phyloP scores from a whole-genome alignment of 306 rosid genomes.

The Sindora glabra region DNA sequence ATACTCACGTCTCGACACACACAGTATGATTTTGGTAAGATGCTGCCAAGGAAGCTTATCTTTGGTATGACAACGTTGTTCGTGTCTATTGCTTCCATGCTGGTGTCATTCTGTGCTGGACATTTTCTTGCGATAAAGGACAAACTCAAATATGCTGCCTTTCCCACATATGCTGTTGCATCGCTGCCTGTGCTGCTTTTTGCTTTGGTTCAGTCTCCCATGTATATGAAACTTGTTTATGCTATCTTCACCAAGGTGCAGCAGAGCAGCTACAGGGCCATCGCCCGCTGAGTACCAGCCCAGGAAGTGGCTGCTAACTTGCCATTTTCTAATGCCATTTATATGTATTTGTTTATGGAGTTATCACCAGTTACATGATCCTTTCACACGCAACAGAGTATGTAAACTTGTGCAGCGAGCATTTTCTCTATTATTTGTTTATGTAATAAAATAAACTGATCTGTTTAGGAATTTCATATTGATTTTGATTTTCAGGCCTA shows the following conservation, averaged over 20 bases:
- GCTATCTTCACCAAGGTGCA: conserved; percentile 32
- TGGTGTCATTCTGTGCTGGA: conserved; percentile 33
- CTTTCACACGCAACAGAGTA: no score
- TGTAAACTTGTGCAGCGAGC: no score
- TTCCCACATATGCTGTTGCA: conserved; percentile 32
- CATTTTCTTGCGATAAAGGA: conserved; percentile 24
- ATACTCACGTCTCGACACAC: conserved; percentile 32
- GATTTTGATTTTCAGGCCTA: no score
- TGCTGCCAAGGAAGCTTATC: conserved; percentile 29
- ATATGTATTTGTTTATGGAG: no score
- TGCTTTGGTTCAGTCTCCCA: conserved; percentile 32
- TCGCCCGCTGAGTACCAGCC: no score
- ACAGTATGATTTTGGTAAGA: conserved; percentile 14
- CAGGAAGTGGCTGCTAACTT: no score
- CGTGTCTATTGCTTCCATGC: conserved; percentile 28
- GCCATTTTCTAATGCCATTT: no score
- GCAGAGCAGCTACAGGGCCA: conserved; percentile 22
- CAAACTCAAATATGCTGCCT: conserved; percentile 17
- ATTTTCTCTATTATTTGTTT: no score
- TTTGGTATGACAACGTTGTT: conserved; percentile 31
- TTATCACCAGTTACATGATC: no score
- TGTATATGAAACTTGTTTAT: conserved; percentile 31
- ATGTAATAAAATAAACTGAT: no score
- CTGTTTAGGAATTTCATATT: no score
- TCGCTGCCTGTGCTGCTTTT: conserved; percentile 34